These are phyloP conservation scores for Neopestalotiopsis clavispora DNA, from an alignment of 2,329 filamentous ascomycete species.

Conservation along the genomic window DNA sequence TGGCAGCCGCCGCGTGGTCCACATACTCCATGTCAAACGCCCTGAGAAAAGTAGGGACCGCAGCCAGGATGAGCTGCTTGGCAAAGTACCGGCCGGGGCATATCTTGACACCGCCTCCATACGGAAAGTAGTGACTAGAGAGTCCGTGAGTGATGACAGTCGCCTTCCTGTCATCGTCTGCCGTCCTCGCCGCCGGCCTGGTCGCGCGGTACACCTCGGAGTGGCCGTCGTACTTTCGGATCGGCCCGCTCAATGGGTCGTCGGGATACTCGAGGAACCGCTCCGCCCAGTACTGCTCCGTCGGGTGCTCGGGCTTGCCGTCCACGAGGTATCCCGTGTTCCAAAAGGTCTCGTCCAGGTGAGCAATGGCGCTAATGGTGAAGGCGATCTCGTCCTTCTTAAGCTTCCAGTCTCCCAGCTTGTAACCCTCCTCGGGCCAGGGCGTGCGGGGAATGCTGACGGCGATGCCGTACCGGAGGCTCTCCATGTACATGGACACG, in stretches of 20 bases:
- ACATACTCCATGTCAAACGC: conserved; percentile 38
- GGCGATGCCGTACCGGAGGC: not conserved
- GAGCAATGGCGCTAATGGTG: conserved; percentile 30
- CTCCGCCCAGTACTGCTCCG: conserved; percentile 40
- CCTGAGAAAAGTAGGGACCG: conserved; percentile 34
- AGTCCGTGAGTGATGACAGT: not conserved
- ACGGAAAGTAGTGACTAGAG: not conserved
- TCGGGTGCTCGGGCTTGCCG: conserved; percentile 26
- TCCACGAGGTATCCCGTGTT: conserved; percentile 28
- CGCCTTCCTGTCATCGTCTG: not conserved
- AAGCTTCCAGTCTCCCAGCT: conserved; percentile 33
- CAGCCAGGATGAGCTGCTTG: conserved; percentile 39
- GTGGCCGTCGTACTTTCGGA: conserved; percentile 17
- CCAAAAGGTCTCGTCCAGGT: conserved; percentile 34
- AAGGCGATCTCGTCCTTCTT: conserved; percentile 31
- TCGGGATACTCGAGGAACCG: conserved; percentile 38
- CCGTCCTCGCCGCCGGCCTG: not conserved
- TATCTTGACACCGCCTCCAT: conserved; percentile 36
- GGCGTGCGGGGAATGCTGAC: no score
- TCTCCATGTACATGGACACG: conserved; percentile 3
- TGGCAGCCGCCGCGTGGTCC: not conserved
- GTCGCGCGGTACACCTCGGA: not conserved
- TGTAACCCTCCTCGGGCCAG: conserved; percentile 22
- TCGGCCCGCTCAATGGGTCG: conserved; percentile 32
- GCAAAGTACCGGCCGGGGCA: conserved; percentile 43